Percentiles rank a stretch among this genome's conserved stretches.
Conservation (phyloP, 176 grass and related monocot species). For the Oryza brachyantha region DNA sequence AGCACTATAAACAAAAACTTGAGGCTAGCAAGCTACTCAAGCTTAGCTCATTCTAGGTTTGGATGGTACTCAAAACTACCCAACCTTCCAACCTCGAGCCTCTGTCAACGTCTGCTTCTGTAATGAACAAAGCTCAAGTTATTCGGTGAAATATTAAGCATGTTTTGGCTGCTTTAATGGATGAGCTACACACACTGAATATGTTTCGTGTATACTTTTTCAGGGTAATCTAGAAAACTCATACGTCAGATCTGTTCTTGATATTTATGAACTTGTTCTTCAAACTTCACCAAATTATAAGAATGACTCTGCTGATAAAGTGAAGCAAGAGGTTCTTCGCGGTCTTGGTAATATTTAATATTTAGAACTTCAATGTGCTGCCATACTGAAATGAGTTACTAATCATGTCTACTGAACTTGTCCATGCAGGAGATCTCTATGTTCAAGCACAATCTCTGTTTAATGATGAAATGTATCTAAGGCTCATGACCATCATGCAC, state of each 20-base stretch:
- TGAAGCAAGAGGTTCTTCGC: conserved; percentile 95
- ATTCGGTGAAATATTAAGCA: not conserved
- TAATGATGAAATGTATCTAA: conserved; percentile 87
- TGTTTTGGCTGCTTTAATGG: not conserved
- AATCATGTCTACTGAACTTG: conserved; percentile 17
- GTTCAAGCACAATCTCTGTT: conserved; percentile 79
- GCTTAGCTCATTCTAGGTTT: not conserved
- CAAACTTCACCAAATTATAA: conserved; percentile 90
- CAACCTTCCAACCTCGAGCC: not conserved
- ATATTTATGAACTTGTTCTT: conserved; percentile 95
- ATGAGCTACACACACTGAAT: not conserved
- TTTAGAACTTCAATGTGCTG: conserved; percentile 1
- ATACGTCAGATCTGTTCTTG: conserved; percentile 87
- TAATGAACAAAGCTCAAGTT: not conserved
- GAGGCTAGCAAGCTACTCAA: not conserved
- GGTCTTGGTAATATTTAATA: conserved; percentile 80
- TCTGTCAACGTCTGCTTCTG: not conserved
- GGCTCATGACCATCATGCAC: conserved; percentile 75
- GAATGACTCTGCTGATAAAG: conserved; percentile 74
- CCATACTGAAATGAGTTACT: conserved; percentile 29
- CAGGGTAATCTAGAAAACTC: conserved; percentile 87
- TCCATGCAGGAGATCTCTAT: conserved; percentile 84
- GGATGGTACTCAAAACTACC: not conserved
- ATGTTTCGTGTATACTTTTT: conserved; percentile 32
- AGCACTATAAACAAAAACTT: not conserved